Evolutionary conservation across 1,284 basidiomycete species (phyloP).

Genomic region (Lentinula novae-zelandiae): DNA sequence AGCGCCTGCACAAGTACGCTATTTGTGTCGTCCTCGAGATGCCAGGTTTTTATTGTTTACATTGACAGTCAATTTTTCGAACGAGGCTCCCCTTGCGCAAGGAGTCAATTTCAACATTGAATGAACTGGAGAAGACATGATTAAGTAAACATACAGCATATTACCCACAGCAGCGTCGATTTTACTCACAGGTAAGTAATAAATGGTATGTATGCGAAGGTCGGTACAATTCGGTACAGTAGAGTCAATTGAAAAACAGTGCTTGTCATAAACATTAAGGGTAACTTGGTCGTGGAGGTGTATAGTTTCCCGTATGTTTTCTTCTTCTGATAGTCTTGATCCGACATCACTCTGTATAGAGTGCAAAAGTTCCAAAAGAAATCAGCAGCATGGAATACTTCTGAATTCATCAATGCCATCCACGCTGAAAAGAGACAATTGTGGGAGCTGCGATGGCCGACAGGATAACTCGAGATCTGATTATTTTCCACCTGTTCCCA

Average conservation of each 20-base stretch:
- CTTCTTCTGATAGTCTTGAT: constrained; percentile 13
- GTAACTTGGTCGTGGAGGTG: constrained; percentile 13
- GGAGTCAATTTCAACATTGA: constrained; percentile 71
- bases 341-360: constrained; percentile 7
- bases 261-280: constrained; percentile 9
- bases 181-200: not conserved
- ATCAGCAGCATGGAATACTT: constrained; percentile 13
- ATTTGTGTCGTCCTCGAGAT: constrained; percentile 5
- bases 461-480: constrained; percentile 3
- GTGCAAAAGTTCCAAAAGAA: constrained; percentile 7
- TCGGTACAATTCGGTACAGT: not conserved
- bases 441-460: constrained; percentile 10
- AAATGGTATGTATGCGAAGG: not conserved
- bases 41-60: not conserved
- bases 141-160: not conserved
- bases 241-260: not conserved
- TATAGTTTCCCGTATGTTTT: constrained; percentile 8
- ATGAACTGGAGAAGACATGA: not conserved
- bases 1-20: constrained; percentile 74
- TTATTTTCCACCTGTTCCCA: not conserved
- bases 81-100: constrained; percentile 86
- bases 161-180: not conserved
- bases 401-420: constrained; percentile 8
- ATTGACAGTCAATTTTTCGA: constrained; percentile 78
- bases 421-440: constrained; percentile 1